A percentile compares a stretch with the other conserved stretches of the same genome.
These are phyloP conservation scores for Coemansia sp. DNA, from an alignment of 192 early-diverging fungal species.

Conservation along the genomic window DNA sequence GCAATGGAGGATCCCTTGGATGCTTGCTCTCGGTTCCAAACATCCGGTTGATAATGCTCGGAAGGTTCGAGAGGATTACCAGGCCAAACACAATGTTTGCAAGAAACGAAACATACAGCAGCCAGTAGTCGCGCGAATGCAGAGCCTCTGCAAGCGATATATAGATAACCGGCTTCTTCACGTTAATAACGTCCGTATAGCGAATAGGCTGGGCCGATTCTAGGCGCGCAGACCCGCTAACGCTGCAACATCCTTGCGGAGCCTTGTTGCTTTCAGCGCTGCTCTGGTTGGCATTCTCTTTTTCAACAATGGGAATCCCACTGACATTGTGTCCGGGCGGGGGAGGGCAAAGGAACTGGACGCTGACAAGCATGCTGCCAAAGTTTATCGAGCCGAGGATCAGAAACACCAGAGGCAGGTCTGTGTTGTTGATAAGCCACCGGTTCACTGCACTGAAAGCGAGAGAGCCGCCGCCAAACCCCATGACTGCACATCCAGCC, in stretches of 20 bases:
- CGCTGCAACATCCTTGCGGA: not conserved
- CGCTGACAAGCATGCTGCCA: constrained; percentile 57
- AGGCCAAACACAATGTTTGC: constrained; percentile 64
- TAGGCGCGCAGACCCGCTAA: not conserved
- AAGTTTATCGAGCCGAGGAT: constrained; percentile 68
- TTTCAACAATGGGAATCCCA: constrained; percentile 57
- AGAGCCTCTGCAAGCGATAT: constrained; percentile 59
- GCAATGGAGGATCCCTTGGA: constrained; percentile 25
- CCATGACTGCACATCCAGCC: constrained; percentile 68
- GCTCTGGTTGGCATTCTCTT: constrained; percentile 6
- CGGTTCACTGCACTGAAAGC: constrained; percentile 68
- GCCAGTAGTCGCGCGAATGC: constrained; percentile 60
- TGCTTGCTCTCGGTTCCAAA: constrained; percentile 52
- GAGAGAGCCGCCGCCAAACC: constrained; percentile 74
- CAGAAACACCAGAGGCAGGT: constrained; percentile 63
- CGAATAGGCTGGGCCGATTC: not conserved
- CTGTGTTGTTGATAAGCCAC: constrained; percentile 57
- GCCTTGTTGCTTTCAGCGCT: not conserved
- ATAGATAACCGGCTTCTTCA: constrained; percentile 35
- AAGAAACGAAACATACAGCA: constrained; percentile 63
- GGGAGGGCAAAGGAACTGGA: constrained; percentile 62
- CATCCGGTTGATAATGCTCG: constrained; percentile 57
- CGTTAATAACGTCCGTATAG: not conserved
- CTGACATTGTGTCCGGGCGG: constrained; percentile 67
- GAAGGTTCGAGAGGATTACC: constrained; percentile 61